Conservation (phyloP, 2,329 filamentous ascomycete genomes). For the Pyricularia sp. region DNA sequence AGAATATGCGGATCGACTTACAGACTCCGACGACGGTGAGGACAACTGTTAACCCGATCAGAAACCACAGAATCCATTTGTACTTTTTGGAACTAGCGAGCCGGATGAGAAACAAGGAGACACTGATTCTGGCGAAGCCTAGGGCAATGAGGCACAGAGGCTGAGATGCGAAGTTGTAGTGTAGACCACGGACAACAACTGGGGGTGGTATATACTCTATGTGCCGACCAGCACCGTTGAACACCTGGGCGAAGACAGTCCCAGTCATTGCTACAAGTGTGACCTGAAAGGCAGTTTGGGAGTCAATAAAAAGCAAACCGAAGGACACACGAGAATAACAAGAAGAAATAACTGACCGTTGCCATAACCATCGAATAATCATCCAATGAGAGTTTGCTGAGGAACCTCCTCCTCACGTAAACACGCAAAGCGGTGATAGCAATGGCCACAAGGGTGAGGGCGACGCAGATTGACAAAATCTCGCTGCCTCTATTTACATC, state of each 20-base stretch:
- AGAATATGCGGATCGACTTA: neutral
- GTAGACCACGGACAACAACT: conserved; percentile 19
- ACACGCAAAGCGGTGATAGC: neutral
- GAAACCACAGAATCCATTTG: neutral
- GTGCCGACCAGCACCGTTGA: conserved; percentile 19
- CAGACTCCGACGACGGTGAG: neutral
- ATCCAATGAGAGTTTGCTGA: conserved; percentile 24
- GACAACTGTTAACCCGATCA: neutral
- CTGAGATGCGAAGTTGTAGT: neutral
- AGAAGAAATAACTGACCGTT: conserved; percentile 24
- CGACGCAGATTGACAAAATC: neutral
- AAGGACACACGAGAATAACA: too few species aligned
- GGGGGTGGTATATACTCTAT: conserved; percentile 12
- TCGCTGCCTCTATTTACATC: neutral
- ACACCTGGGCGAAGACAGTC: conserved; percentile 23
- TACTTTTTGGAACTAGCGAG: neutral
- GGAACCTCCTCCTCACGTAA: neutral
- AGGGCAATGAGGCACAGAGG: neutral
- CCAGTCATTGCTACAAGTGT: conserved; percentile 22
- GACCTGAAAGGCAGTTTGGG: conserved; percentile 15
- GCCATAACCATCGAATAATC: conserved; percentile 38
- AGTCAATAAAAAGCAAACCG: too few species aligned
- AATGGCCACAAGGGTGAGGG: neutral
- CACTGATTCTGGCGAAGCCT: neutral
- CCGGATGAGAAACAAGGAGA: conserved; percentile 16